A percentile compares a stretch with the other conserved stretches of the same genome.
phyloP scores from a whole-genome alignment of 2,329 filamentous ascomycete genomes.

The Penicillium sp. region DNA sequence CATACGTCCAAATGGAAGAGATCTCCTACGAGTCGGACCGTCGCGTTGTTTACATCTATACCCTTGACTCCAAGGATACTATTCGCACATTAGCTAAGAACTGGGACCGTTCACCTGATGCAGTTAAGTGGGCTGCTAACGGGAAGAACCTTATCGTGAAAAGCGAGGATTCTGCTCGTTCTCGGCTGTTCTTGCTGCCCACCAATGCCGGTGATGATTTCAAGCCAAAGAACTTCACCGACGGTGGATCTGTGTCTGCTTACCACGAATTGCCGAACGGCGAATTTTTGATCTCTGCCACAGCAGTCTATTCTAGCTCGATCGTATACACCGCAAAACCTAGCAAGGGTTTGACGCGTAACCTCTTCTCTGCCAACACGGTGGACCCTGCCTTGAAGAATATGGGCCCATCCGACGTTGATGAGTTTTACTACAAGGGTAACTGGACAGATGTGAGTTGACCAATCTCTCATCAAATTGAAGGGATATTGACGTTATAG shows the following conservation, averaged over 20 bases:
- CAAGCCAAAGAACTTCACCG: conserved; percentile 39
- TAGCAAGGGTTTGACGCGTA: conserved; percentile 26
- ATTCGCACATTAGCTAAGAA: conserved; percentile 40
- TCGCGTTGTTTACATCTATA: conserved; percentile 47
- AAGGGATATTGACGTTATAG: conserved; percentile 23
- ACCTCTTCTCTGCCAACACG: conserved; percentile 39
- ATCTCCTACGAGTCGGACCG: conserved; percentile 80
- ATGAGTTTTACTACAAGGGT: conserved; percentile 40
- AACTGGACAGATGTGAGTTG: conserved; percentile 36
- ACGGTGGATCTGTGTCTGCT: conserved; percentile 31
- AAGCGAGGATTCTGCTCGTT: conserved; percentile 67
- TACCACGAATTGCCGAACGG: conserved; percentile 34
- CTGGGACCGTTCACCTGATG: conserved; percentile 55
- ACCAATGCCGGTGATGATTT: conserved; percentile 32
- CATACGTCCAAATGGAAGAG: conserved; percentile 75
- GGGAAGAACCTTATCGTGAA: conserved; percentile 67
- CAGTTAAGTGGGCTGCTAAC: conserved; percentile 53
- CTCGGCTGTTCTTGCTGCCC: conserved; percentile 40
- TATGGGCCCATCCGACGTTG: conserved; percentile 35
- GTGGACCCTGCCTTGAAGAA: conserved; percentile 41
- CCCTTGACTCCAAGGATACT: conserved; percentile 34
- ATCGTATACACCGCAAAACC: conserved; percentile 37
- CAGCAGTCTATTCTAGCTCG: conserved; percentile 38
- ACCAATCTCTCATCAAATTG: not conserved
- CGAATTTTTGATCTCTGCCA: conserved; percentile 35